These are phyloP conservation scores for Cerrena zonata DNA, from an alignment of 1,284 basidiomycete genomes.

Conservation along the genomic window DNA sequence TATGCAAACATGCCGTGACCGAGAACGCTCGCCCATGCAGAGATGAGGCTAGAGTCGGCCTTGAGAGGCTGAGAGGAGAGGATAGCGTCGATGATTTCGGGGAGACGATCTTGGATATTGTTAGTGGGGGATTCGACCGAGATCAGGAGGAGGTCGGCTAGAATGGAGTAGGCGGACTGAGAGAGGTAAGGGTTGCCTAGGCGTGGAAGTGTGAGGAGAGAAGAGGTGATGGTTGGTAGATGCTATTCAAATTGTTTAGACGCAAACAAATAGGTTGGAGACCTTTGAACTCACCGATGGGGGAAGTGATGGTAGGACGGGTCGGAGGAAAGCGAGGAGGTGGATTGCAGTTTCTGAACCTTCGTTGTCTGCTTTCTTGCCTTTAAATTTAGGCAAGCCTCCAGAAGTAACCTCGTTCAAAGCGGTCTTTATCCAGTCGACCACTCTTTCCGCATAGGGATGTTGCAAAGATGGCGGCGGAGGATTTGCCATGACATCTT, in stretches of 20 bases:
- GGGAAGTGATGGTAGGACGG: conserved; percentile 58
- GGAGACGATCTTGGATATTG: conserved; percentile 50
- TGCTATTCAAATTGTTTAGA: conserved; percentile 42
- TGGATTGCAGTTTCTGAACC: conserved; percentile 76
- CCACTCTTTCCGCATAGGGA: conserved; percentile 78
- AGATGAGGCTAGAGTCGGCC: conserved; percentile 52
- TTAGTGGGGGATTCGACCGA: conserved; percentile 44
- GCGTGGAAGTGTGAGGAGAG: conserved; percentile 74
- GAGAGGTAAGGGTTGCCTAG: conserved; percentile 82
- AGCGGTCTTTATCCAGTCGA: conserved; percentile 71
- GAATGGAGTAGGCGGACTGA: conserved; percentile 73
- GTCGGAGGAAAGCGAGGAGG: conserved; percentile 70
- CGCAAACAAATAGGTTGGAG: background rate
- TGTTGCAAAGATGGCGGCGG: conserved; percentile 73
- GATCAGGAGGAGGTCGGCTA: conserved; percentile 68
- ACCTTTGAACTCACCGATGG: conserved; percentile 46
- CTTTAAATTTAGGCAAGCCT: conserved; percentile 55
- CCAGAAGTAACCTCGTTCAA: conserved; percentile 65
- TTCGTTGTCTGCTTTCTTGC: conserved; percentile 56
- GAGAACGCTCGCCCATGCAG: conserved; percentile 71
- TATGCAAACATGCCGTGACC: conserved; percentile 66
- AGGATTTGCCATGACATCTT: conserved; percentile 68
- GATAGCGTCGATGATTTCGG: conserved; percentile 68
- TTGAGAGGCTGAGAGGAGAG: conserved; percentile 70
- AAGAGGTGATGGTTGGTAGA: conserved; percentile 60